These are phyloP conservation scores for Cytospora piceae DNA, from an alignment of 2,329 filamentous ascomycete species.

Conservation along the genomic window DNA sequence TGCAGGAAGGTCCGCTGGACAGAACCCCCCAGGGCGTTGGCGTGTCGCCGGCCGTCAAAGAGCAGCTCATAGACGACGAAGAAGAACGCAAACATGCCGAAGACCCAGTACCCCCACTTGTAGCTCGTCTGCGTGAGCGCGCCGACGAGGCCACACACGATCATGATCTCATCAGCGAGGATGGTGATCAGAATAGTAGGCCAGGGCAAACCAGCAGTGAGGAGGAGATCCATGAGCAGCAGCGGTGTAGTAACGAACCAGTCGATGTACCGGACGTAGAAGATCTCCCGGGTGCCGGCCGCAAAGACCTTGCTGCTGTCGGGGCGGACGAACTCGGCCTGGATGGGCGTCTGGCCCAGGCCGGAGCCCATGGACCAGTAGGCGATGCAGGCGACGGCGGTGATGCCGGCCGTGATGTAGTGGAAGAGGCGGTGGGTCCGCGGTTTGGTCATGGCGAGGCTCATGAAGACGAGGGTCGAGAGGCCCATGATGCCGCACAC, in stretches of 20 bases:
- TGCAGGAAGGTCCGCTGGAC: conserved; percentile 57
- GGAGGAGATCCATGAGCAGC: conserved; percentile 62
- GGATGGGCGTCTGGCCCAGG: conserved; percentile 64
- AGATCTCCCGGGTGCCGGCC: conserved; percentile 63
- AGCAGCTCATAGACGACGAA: conserved; percentile 64
- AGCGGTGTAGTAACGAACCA: conserved; percentile 68
- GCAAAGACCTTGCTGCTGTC: conserved; percentile 47
- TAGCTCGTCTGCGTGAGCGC: conserved; percentile 64
- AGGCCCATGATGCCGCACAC: conserved; percentile 63
- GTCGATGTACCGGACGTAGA: conserved; percentile 69
- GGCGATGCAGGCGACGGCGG: conserved; percentile 61
- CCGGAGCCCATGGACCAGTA: conserved; percentile 72
- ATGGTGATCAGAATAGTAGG: conserved; percentile 66
- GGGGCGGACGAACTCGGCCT: conserved; percentile 58
- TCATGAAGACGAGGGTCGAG: conserved; percentile 57
- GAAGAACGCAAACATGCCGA: conserved; percentile 57
- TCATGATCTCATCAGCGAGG: conserved; percentile 67
- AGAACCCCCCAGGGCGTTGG: conserved; percentile 55
- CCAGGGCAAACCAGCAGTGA: conserved; percentile 67
- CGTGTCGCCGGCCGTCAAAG: conserved; percentile 59
- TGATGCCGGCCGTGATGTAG: conserved; percentile 64
- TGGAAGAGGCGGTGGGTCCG: conserved; percentile 63
- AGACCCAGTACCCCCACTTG: conserved; percentile 70
- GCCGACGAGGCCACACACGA: conserved; percentile 68
- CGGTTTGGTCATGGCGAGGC: conserved; percentile 55